phyloP scores from a whole-genome alignment of 2,329 filamentous ascomycete species.

The Elsinoe batatas region DNA sequence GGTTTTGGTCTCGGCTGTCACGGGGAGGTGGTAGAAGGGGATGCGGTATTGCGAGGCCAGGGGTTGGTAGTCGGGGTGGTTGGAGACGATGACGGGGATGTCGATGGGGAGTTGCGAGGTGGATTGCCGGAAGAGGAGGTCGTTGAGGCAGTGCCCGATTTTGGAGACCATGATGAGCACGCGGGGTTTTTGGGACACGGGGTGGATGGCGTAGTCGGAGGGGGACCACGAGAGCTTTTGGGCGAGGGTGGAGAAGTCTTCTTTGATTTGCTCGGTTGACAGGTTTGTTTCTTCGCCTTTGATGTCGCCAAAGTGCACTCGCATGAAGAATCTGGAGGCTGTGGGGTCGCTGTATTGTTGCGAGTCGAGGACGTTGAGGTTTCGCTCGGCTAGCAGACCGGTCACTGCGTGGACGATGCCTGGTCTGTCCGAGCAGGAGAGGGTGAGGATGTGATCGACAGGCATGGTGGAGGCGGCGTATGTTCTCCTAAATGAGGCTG shows the following conservation, averaged over 20 bases:
- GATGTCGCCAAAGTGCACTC: constrained; percentile 60
- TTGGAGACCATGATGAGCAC: constrained; percentile 86
- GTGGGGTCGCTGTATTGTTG: constrained; percentile 73
- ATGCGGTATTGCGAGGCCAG: constrained; percentile 66
- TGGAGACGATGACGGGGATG: constrained; percentile 69
- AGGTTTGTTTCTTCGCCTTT: constrained; percentile 39
- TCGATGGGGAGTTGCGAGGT: constrained; percentile 66
- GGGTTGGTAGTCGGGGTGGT: constrained; percentile 63
- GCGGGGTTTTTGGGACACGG: constrained; percentile 58
- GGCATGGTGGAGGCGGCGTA: neutral
- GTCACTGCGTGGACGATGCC: constrained; percentile 81
- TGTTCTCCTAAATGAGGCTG: neutral
- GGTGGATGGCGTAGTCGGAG: constrained; percentile 63
- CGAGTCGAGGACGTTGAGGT: constrained; percentile 72
- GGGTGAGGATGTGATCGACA: constrained; percentile 60
- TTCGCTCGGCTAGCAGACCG: constrained; percentile 60
- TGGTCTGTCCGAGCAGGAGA: constrained; percentile 75
- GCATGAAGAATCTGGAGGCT: constrained; percentile 76
- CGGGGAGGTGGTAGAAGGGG: constrained; percentile 70
- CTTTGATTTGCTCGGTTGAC: constrained; percentile 43
- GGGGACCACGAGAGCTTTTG: constrained; percentile 40
- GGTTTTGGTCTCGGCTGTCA: constrained; percentile 66
- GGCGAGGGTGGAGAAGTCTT: constrained; percentile 52
- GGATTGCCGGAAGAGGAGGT: constrained; percentile 69
- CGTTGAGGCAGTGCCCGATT: constrained; percentile 77